Evolutionary conservation across 306 rosid species (phyloP).

Genomic region (Citrullus mucosospermus): DNA sequence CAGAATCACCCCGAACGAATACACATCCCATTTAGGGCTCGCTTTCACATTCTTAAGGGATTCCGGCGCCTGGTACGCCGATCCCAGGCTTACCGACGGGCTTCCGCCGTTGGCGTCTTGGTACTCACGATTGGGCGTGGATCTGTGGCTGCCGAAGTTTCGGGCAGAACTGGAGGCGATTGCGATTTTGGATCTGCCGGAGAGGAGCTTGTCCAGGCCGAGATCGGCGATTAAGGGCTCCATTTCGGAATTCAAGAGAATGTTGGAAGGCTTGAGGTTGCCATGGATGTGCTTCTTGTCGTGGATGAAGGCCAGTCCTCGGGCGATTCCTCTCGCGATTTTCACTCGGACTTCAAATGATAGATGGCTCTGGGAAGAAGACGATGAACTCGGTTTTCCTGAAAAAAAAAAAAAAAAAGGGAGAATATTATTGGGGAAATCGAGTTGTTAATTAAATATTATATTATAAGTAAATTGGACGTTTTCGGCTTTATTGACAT

Average conservation of each 20-base stretch:
- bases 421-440: background rate
- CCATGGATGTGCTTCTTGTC: conserved; percentile 87
- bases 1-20: conserved; percentile 70
- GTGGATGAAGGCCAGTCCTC: conserved; percentile 63
- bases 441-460: background rate
- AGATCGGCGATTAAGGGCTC: conserved; percentile 64
- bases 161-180: conserved; percentile 43
- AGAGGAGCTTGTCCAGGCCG: conserved; percentile 46
- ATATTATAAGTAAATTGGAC: background rate
- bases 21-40: conserved; percentile 69
- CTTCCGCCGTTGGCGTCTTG: conserved; percentile 20
- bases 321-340: conserved; percentile 70
- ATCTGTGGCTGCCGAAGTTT: conserved; percentile 27
- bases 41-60: conserved; percentile 45
- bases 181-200: conserved; percentile 17
- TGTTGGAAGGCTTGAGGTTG: conserved; percentile 62
- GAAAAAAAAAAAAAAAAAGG: background rate
- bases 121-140: conserved; percentile 8
- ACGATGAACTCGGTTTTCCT: conserved; percentile 57
- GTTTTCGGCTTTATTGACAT: background rate
- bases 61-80: conserved; percentile 70
- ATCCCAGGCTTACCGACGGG: conserved; percentile 11
- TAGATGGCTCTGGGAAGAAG: conserved; percentile 23
- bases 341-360: conserved; percentile 46
- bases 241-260: conserved; percentile 48